Base-by-base conservation (phyloP, 495 filamentous ascomycete species). In the Hypoxylon lienhwacheense region DNA sequence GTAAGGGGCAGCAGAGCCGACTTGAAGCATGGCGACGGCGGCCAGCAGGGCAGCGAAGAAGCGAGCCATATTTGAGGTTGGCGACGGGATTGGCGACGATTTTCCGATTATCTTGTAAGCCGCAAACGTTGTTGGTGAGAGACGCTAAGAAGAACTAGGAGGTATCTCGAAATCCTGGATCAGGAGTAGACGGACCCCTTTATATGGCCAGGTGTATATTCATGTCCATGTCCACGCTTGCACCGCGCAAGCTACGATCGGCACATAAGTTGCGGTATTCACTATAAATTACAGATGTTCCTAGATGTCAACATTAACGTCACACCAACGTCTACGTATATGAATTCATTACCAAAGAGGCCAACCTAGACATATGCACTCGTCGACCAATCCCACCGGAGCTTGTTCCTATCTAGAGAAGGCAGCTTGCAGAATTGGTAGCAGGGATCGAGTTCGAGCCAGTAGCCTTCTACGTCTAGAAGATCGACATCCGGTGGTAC, bases 11-110 rank as follows among this genome's bases (percentile, higher is more conserved):
- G 61, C 64, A 36, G 46, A 55, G 53, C 61, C 61, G 33, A 61
- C 56, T 16, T 61, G 55, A 43, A 64, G 21, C 54, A 61, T 57
- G 54, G 64, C 56, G 33, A 40, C 56, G 28, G 47, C 61, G 45
- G 64, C 64, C 61, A 66, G 36, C 15, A 66, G 40, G 53, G 53
- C 57, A 59, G 61, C 46, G 53, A 66, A 55, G 61, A 66, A 61
- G 8, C 51, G 57, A 51, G 64, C 64, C 64, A 66, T 66, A 22
- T 37, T 28, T 51, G 40, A 55, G 12, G 11, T 44, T 60, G 35
- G 32, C 21, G 28, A 25, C 36, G 43, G 39, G 7, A 12, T 47
- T 26, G 35, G 19, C 44, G 47, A 62, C 31, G 12, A 36, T 37
- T 41, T 14, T 37, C 41, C 22, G 44, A 44, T 40, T 10, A 40